Conservation (phyloP, 2,329 filamentous ascomycete genomes). For the Sarocladium oryzae region DNA sequence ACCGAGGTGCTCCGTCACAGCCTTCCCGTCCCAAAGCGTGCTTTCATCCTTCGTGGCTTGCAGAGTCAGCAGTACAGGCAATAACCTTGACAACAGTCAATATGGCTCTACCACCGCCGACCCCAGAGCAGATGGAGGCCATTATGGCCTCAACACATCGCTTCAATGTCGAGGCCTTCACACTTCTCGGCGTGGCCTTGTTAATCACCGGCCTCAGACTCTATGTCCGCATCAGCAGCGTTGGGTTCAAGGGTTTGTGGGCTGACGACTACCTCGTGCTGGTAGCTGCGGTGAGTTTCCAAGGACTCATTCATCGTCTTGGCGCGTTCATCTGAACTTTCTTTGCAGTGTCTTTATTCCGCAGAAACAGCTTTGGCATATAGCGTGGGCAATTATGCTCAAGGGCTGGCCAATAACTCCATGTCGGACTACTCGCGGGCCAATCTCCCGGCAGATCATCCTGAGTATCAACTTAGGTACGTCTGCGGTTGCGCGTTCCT, state of each 20-base stretch:
- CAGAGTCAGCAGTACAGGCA: background rate
- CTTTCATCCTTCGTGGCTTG: background rate
- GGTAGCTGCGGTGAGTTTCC: slow-evolving; percentile 37
- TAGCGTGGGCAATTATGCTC: slow-evolving; percentile 38
- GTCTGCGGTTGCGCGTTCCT: background rate
- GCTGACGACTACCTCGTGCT: slow-evolving; percentile 55
- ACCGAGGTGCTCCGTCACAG: background rate
- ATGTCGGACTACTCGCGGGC: slow-evolving; percentile 46
- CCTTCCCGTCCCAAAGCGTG: background rate
- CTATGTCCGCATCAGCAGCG: slow-evolving; percentile 38
- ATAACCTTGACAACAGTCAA: background rate
- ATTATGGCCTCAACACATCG: slow-evolving; percentile 5
- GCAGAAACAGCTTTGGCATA: slow-evolving; percentile 46
- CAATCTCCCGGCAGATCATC: slow-evolving; percentile 33
- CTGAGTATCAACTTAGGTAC: slow-evolving; percentile 36
- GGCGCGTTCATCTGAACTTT: background rate
- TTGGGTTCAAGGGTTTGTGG: slow-evolving; percentile 43
- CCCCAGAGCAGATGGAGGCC: slow-evolving; percentile 9
- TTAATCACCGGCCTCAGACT: slow-evolving; percentile 41
- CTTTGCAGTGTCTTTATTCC: slow-evolving; percentile 41
- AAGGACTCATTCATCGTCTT: background rate
- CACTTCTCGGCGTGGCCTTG: slow-evolving; percentile 40
- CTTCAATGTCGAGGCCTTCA: slow-evolving; percentile 15
- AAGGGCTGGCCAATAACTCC: slow-evolving; percentile 49
- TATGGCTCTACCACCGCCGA: slow-evolving; percentile 7